Evolutionary conservation across 805 yeast genomes (phyloP), one percentile per base, ranked within the genome.

Genomic region (Ogataea siamensis): DNA sequence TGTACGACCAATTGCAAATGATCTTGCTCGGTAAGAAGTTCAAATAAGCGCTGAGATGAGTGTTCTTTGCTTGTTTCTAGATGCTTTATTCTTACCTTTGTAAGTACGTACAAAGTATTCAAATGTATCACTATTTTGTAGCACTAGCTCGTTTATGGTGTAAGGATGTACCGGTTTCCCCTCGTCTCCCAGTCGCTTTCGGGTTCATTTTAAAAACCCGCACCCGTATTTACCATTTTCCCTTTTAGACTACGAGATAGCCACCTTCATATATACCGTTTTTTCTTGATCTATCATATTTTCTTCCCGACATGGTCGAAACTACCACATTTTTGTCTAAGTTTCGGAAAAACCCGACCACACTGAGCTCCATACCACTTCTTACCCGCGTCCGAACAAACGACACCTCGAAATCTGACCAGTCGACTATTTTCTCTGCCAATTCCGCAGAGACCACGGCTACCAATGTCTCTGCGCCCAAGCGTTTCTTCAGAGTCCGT

Each of bases 1-100:
- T 89, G 80, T 88, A 89, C 79, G 97, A 89, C 74, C 95, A 88
- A 78, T 77, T 88, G 71, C 96, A 88, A 78, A 72, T 88, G 74
- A 81, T 88, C 80, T 44, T 89, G 62, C 87, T 88, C 73, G 97
- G 97, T 74, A 87, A 88, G 87, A 87, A 87, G 75, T 88, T 87
- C 81, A 73, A 81, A 74, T 76, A 72, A 68, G 53, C 58, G 21
- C 26, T 37, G 40, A 26, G 40, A 25, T 37, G 27, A 27, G 31
- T 37, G 18, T 16, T 26, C 21, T 29, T 38, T 32, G 30, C 36
- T 38, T 38, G 37, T 38, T 38, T 38, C 41, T 38, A 38, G 41
- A 38, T 31, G 28, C 21, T 15, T 13, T 21, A 12, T 31, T 31
- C 40, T 37, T 37, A 37, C 40, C 18, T 37, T 12, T 31, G 35